phyloP scores from a whole-genome alignment of 176 grass and related monocot species.

The Echinochloa phyllopogon region DNA sequence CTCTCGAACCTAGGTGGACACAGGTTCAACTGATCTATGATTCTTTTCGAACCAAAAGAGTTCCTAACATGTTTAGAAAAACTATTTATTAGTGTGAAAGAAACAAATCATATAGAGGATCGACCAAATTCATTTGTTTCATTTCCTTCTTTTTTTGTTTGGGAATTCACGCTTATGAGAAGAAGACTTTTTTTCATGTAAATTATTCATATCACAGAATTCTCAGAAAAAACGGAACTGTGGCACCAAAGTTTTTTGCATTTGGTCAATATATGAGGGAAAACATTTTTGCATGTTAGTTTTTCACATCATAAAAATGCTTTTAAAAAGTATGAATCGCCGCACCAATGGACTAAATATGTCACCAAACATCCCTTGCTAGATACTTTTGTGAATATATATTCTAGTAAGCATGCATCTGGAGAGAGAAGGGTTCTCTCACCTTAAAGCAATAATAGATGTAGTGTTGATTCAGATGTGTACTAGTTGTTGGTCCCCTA shows the following conservation, averaged over 20 bases:
- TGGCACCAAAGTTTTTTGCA: background rate
- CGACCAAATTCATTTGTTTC: background rate
- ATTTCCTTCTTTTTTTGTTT: background rate
- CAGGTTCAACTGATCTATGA: too few relatives aligned
- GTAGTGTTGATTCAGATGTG: constrained; percentile 44
- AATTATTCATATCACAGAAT: background rate
- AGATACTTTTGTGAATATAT: constrained; percentile 31
- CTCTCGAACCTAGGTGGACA: too few relatives aligned
- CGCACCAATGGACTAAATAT: background rate
- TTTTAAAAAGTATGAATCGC: background rate
- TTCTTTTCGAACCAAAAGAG: background rate
- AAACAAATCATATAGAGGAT: background rate
- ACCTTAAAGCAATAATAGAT: constrained; percentile 49
- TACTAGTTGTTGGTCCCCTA: constrained; percentile 45
- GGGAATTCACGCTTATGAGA: background rate
- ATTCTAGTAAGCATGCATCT: background rate
- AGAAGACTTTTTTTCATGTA: background rate
- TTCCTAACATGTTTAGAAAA: too few relatives aligned
- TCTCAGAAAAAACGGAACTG: background rate
- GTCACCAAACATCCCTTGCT: background rate
- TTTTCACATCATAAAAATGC: background rate
- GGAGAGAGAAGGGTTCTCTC: constrained; percentile 15
- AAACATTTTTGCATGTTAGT: background rate
- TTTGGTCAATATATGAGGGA: background rate
- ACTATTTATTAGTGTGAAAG: background rate